Conservation (phyloP, 768 basidiomycete genomes). For the Dictyophora rubrovolvata region DNA sequence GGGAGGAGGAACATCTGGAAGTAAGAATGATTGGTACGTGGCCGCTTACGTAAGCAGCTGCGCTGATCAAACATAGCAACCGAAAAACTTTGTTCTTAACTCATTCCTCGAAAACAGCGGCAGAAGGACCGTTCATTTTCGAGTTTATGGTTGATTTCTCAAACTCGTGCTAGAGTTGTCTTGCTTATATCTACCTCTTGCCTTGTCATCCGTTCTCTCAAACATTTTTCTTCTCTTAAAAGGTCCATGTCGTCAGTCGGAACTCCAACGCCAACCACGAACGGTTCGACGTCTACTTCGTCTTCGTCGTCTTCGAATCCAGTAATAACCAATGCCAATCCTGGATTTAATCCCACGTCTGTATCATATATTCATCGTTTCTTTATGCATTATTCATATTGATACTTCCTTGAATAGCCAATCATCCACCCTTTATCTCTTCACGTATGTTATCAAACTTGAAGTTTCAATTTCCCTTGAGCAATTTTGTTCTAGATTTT, state of each 20-base stretch:
- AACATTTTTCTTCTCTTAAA: neutral
- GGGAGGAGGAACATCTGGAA: slow-evolving; percentile 23
- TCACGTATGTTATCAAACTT: neutral
- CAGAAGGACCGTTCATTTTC: too few relatives aligned
- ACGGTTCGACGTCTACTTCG: too few relatives aligned
- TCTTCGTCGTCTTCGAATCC: neutral
- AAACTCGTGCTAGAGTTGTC: too few relatives aligned
- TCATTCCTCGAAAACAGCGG: too few relatives aligned
- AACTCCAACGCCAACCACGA: neutral
- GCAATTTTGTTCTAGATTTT: slow-evolving; percentile 1
- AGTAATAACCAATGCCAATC: neutral
- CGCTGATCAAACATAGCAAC: neutral
- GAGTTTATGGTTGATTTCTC: too few relatives aligned
- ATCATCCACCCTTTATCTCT: slow-evolving; percentile 6
- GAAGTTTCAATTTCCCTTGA: neutral
- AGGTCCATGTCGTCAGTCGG: neutral
- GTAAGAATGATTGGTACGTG: neutral
- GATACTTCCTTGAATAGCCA: neutral
- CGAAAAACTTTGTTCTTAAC: too few relatives aligned
- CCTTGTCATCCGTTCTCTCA: too few relatives aligned
- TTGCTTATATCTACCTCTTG: too few relatives aligned
- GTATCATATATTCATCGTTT: neutral
- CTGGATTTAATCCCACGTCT: neutral
- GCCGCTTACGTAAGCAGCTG: neutral
- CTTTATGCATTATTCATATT: neutral